phyloP scores from a whole-genome alignment of 108 stramenopile genomes.

The Phaeodactylum tricornutum region DNA sequence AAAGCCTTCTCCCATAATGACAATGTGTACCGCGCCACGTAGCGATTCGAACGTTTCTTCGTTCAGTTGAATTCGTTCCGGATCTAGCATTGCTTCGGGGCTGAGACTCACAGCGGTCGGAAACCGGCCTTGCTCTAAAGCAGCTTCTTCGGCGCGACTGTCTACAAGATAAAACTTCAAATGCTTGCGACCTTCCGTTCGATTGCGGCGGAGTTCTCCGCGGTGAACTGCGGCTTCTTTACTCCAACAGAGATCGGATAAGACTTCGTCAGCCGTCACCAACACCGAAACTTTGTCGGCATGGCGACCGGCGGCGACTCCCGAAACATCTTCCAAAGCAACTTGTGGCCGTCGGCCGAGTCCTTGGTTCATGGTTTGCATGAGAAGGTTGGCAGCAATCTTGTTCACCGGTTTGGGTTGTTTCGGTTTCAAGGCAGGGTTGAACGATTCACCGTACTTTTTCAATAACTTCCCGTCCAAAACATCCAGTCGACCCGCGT shows the following conservation, averaged over 20 bases:
- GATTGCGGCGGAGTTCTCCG: slow-evolving; percentile 4
- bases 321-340: slow-evolving; percentile 5
- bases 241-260: slow-evolving; percentile 57
- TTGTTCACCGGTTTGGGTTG: not conserved
- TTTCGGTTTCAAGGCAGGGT: slow-evolving; percentile 43
- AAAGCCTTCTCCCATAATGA: slow-evolving; percentile 72
- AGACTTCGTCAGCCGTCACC: slow-evolving; percentile 55
- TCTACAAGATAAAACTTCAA: slow-evolving; percentile 75
- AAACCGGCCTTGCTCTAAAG: slow-evolving; percentile 62
- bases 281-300: slow-evolving; percentile 38
- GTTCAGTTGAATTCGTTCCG: slow-evolving; percentile 40
- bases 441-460: slow-evolving; percentile 77
- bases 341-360: not conserved
- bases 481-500: slow-evolving; percentile 62
- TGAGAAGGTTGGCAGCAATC: not conserved
- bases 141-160: slow-evolving; percentile 51
- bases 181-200: slow-evolving; percentile 4
- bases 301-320: not conserved
- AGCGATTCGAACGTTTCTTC: slow-evolving; percentile 75
- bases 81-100: slow-evolving; percentile 56
- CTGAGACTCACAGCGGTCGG: slow-evolving; percentile 57
- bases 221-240: slow-evolving; percentile 25
- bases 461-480: slow-evolving; percentile 61
- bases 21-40: slow-evolving; percentile 69
- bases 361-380: slow-evolving; percentile 12